phyloP scores from a whole-genome alignment of 768 basidiomycete species.

The Trametes cinnabarina region DNA sequence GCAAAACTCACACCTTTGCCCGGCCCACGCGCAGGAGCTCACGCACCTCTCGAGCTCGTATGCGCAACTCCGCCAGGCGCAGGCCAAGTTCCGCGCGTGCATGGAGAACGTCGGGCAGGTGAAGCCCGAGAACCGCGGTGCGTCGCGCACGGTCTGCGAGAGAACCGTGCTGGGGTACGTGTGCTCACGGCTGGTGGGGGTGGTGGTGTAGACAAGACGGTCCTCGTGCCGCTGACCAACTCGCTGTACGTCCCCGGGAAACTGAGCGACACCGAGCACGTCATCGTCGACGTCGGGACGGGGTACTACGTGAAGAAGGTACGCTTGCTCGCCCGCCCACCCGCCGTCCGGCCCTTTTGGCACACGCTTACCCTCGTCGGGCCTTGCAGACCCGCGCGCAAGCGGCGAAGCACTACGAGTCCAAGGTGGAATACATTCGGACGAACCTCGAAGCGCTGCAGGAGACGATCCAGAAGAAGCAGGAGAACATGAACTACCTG shows the following conservation, averaged over 20 bases:
- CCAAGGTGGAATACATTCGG: slow-evolving; percentile 80
- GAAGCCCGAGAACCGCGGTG: slow-evolving; percentile 65
- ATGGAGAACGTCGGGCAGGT: slow-evolving; percentile 77
- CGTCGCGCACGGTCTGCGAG: slow-evolving; percentile 3
- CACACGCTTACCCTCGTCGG: background rate
- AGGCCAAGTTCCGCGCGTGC: slow-evolving; percentile 88
- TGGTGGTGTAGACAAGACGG: slow-evolving; percentile 63
- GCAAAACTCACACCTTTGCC: slow-evolving; percentile 56
- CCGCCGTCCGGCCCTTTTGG: background rate
- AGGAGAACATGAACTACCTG: slow-evolving; percentile 81
- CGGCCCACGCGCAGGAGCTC: slow-evolving; percentile 62
- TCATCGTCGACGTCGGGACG: slow-evolving; percentile 94
- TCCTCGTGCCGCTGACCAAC: slow-evolving; percentile 90
- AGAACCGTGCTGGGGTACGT: background rate
- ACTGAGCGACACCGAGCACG: slow-evolving; percentile 76
- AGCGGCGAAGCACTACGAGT: slow-evolving; percentile 76
- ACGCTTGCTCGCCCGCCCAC: slow-evolving; percentile 15
- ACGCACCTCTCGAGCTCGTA: slow-evolving; percentile 90
- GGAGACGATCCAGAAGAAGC: slow-evolving; percentile 86
- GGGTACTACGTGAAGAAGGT: slow-evolving; percentile 98
- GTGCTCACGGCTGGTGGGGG: background rate
- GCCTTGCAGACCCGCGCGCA: slow-evolving; percentile 67
- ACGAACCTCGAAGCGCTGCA: slow-evolving; percentile 84
- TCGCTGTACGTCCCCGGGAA: slow-evolving; percentile 95
- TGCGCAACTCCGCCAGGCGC: slow-evolving; percentile 88